Evolutionary conservation across 108 stramenopile genomes (phyloP), one percentile per base, ranked within the genome.

Genomic region (Cyclostephanos tholiformis): DNA sequence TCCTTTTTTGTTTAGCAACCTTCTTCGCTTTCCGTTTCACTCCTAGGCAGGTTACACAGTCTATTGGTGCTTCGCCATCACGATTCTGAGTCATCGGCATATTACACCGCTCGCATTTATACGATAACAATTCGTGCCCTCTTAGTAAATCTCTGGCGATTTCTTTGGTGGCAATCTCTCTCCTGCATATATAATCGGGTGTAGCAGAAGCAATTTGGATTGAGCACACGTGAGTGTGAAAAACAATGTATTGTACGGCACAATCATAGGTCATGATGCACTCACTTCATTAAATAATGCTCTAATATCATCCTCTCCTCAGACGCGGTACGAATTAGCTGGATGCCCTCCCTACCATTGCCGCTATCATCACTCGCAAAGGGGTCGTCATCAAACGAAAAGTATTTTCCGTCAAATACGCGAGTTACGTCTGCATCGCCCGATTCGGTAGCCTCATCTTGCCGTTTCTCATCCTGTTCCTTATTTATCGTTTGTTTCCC

Each of bases 291-390:
- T 0, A 65, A 72, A 67, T 82, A 76, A 8, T 58, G 32, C 57
- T 72, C 65, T 25, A 82, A 76, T 44, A 82, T 67, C 50, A 48
- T 65, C 25, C 57, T 52, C 69, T 82, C 81, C 63, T 82, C 81
- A 0, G 81, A 82, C 20, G 69, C 69, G 14, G 81, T 82, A 44
- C 27, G 46, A 32, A 76, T 62, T 44, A 63, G 51, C 10, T 41
- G 8, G 36, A 72, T 72, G 4, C 49, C 4, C 23, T 56, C 55
- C 16, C 23, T 38, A 44, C 26, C 53, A 27, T 26, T 13, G 53
- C 26, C 53, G 23, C 53, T 55, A 27, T 25, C 53, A 26, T 55
- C 53, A 2, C 53, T 13, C 53, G 14, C 2, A 26, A 55, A 55
- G 26, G 23, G 53, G 26, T 55, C 53, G 23, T 26, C 53, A 55